Base-by-base conservation (phyloP, 2,329 filamentous ascomycete genomes). In the Berkeleyomyces rouxiae region DNA sequence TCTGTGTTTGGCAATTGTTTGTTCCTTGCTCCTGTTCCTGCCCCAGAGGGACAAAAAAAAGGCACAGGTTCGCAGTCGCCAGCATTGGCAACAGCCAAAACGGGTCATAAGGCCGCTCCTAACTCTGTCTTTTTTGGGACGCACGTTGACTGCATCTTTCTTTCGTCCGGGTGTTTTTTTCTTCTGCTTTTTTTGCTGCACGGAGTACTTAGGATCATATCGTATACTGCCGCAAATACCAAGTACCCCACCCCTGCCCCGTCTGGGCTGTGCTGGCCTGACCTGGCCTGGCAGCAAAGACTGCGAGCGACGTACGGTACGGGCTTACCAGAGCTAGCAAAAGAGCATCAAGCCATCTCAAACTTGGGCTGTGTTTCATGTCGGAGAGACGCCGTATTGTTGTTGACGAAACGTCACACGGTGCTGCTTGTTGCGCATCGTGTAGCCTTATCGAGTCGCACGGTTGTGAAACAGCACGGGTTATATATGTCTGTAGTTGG, bases 341-440 rank as follows among this genome's bases (percentile, higher is more conserved):
- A 60, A 60, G 43, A 60, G 42, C n/a, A 49, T 39, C n/a, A 40
- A 53, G 44, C 36, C 49, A 13, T 7, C 49, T 55, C 49, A 55
- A 55, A 55, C 49, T 13, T 13, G 13, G 31, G 37, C 31, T 31
- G 31, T 55, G 49, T 55, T 55, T 55, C 49, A 55, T 39, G 49
- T 55, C 49, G 37, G n/a, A 55, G 33, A 55, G 40, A 44, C 11
- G 23, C 33, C 42, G 36, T 44, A 59, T 59, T 59, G 36, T 46
- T 47, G 11, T 59, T 59, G 49, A n/a, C 49, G 49, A 55, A 55
- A 55, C 49, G 49, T 55, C 49, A 55, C 49, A 55, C 23, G 37
- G 49, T 55, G 36, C 11, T 55, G 10, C 11, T 11, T 37, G 49
- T n/a, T 31, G 6, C 3, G 42, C 33, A 55, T 55, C 49, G 49